Base-by-base conservation (phyloP, 441 rosid genomes). In the Gossypium davidsonii region DNA sequence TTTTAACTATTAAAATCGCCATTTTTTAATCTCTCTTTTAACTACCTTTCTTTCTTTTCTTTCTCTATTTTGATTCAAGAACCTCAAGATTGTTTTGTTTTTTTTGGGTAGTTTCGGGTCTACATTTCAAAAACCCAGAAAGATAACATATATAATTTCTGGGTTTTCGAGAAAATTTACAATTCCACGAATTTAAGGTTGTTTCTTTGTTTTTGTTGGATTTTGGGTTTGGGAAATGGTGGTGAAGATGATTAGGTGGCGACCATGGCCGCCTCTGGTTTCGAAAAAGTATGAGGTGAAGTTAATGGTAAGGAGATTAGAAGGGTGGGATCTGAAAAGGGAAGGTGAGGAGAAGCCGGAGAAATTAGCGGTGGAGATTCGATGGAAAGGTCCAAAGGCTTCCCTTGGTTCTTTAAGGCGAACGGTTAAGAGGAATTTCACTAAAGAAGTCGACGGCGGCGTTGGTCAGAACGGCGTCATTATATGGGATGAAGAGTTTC, bases 161-260 rank as follows among this genome's bases (percentile, higher is more conserved):
- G 67, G 76, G 58, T 10, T 25, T 25, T 28, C 57, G 23, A 48
- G 58, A 26, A 15, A 3, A 14, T 26, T 49, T 49, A 14, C 42
- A 49, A 14, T 49, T 49, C 42, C n/a, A n/a, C 14, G 4, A 26
- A 17, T 23, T 67, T 67, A 42, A 62, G 63, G 39, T 62, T 61
- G 34, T 28, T 21, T 65, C 64, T 49, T 49, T 26, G 17, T 46
- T 6, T 17, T 60, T 10, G 10, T 58, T 31, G 23, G 10, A 48
- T 3, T 39, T 51, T 25, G 57, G 20, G 20, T 26, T 39, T 52
- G 34, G 6, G 34, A 73, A 81, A 94, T 92, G 97, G 98, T 89
- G 82, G 98, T 85, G 74, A 92, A 90, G 86, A 94, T 94, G 98
- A 94, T 94, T 91, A 87, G 87, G 84, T 92, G 98, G 97, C 89